Evolutionary conservation across 306 rosid species (phyloP).

Genomic region (Vicia faba): DNA sequence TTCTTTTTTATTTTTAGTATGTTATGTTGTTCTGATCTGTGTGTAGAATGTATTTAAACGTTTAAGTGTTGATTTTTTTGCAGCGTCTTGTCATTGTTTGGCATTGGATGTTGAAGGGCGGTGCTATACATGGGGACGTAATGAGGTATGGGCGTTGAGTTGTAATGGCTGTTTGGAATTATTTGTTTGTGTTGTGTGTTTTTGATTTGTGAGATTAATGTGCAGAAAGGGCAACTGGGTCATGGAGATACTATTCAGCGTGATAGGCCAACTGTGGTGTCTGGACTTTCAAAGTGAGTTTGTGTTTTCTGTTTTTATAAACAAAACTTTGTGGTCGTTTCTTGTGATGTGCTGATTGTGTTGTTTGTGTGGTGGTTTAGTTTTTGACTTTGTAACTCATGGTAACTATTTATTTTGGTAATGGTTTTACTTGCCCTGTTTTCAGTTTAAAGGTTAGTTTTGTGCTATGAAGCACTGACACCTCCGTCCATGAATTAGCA

Average conservation of each 20-base stretch:
- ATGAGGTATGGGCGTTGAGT: conserved; percentile 63
- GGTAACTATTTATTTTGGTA: neutral
- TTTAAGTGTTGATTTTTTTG: conserved; percentile 16
- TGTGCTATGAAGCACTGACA: neutral
- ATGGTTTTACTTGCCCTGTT: neutral
- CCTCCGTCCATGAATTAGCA: too few species aligned
- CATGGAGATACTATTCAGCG: conserved; percentile 95
- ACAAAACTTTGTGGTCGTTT: neutral
- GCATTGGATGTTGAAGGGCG: conserved; percentile 96
- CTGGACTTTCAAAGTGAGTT: conserved; percentile 90
- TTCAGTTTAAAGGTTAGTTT: neutral
- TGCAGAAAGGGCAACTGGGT: conserved; percentile 96
- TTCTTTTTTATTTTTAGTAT: neutral
- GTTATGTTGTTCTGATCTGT: neutral
- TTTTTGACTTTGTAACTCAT: neutral
- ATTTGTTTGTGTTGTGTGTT: neutral
- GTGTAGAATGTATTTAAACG: neutral
- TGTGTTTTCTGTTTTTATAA: neutral
- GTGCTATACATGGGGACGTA: conserved; percentile 99
- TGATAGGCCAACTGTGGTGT: conserved; percentile 94
- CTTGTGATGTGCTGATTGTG: neutral
- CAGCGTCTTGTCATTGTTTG: conserved; percentile 92
- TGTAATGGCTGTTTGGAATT: neutral
- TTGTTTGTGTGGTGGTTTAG: neutral
- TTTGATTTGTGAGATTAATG: conserved; percentile 37